Conservation (phyloP, 108 stramenopile species). For the Cyclotella sp. region DNA sequence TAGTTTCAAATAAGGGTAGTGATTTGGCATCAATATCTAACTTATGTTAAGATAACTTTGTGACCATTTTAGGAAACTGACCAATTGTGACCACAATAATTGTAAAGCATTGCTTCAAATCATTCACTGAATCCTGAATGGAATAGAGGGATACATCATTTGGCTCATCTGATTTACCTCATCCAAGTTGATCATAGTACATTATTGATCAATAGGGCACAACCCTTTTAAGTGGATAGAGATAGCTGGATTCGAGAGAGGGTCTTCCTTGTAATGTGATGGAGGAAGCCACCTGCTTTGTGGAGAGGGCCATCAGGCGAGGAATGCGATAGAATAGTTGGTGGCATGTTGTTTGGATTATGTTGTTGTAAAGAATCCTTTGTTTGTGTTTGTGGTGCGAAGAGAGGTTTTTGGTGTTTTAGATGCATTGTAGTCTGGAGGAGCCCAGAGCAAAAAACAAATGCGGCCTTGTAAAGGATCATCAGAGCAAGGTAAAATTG, state of each 20-base stretch:
- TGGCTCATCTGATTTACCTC: constrained; percentile 60
- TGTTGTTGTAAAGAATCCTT: constrained; percentile 9
- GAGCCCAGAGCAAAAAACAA: too few species aligned
- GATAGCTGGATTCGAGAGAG: constrained; percentile 67
- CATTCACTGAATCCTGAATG: constrained; percentile 48
- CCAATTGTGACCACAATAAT: too few species aligned
- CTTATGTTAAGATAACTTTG: too few species aligned
- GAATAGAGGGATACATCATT: constrained; percentile 50
- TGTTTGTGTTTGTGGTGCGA: not conserved
- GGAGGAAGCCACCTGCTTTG: constrained; percentile 50
- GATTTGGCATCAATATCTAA: too few species aligned
- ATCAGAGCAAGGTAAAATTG: too few species aligned
- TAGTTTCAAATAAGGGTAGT: too few species aligned
- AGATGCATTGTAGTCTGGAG: too few species aligned
- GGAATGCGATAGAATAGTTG: constrained; percentile 27
- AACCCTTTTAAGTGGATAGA: constrained; percentile 58
- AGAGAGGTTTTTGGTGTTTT: not conserved
- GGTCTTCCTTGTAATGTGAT: constrained; percentile 78
- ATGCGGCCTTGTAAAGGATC: too few species aligned
- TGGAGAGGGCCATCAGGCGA: constrained; percentile 37
- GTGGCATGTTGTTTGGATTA: constrained; percentile 13
- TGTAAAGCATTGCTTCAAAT: too few species aligned
- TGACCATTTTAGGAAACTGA: too few species aligned
- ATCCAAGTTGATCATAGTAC: constrained; percentile 77
- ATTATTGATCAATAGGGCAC: constrained; percentile 64